phyloP scores from a whole-genome alignment of 2,329 filamentous ascomycete species.

The Botryotinia globosa region DNA sequence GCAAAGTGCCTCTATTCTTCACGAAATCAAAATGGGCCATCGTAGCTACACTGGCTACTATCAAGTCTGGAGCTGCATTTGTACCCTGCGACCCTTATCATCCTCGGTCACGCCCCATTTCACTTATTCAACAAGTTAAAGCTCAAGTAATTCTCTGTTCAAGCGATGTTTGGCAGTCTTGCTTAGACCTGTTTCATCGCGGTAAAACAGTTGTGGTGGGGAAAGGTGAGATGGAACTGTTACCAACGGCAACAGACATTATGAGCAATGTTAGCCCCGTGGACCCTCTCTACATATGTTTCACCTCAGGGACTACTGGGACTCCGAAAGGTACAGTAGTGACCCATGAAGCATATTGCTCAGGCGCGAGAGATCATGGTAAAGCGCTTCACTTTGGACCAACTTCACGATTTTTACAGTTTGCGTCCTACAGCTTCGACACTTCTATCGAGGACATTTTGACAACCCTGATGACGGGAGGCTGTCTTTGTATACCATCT shows the following conservation, averaged over 20 bases:
- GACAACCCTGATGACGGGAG: slow-evolving; percentile 26
- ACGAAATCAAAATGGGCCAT: slow-evolving; percentile 36
- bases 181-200: neutral
- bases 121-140: slow-evolving; percentile 20
- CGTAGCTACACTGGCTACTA: slow-evolving; percentile 35
- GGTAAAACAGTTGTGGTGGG: slow-evolving; percentile 3
- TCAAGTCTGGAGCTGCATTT: slow-evolving; percentile 36
- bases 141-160: slow-evolving; percentile 23
- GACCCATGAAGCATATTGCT: slow-evolving; percentile 15
- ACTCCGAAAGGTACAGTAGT: slow-evolving; percentile 40
- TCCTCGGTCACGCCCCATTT: slow-evolving; percentile 30
- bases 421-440: slow-evolving; percentile 30
- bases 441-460: slow-evolving; percentile 27
- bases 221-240: neutral
- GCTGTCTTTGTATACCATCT: slow-evolving; percentile 29
- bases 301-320: slow-evolving; percentile 47
- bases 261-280: slow-evolving; percentile 3
- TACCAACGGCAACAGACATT: neutral
- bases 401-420: slow-evolving; percentile 26
- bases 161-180: neutral
- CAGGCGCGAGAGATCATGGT: slow-evolving; percentile 29
- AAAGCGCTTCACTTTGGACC: slow-evolving; percentile 33
- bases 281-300: slow-evolving; percentile 42
- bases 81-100: slow-evolving; percentile 38
- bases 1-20: slow-evolving; percentile 32